Conservation (phyloP, 768 basidiomycete genomes). For the Lactarius sp. region DNA sequence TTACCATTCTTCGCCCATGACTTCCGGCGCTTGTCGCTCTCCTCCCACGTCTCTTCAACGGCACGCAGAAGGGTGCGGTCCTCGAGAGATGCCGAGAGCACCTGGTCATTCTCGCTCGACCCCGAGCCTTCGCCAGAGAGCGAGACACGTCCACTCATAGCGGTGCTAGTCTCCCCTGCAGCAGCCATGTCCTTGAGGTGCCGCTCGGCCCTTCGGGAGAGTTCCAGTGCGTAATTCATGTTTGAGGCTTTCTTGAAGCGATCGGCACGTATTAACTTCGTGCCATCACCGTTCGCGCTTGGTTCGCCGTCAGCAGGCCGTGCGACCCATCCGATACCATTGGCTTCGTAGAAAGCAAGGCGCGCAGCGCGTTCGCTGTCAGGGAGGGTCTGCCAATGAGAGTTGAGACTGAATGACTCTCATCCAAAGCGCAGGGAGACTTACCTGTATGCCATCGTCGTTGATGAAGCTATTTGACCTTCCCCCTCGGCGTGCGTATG, state of each 20-base stretch:
- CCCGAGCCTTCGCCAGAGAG: slow-evolving; percentile 27
- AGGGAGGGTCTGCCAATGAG: slow-evolving; percentile 33
- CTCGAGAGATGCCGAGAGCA: slow-evolving; percentile 39
- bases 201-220: slow-evolving; percentile 35
- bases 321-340: slow-evolving; percentile 56
- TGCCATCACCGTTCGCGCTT: slow-evolving; percentile 34
- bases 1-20: slow-evolving; percentile 37
- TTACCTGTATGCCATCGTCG: slow-evolving; percentile 55
- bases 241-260: slow-evolving; percentile 48
- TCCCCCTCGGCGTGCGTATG: slow-evolving; percentile 62
- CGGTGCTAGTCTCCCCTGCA: background rate
- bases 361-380: slow-evolving; percentile 44
- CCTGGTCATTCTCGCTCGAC: slow-evolving; percentile 26
- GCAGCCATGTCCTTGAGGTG: slow-evolving; percentile 32
- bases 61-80: slow-evolving; percentile 47
- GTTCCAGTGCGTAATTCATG: slow-evolving; percentile 42
- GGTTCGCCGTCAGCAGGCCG: slow-evolving; percentile 46
- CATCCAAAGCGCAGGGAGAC: background rate
- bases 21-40: slow-evolving; percentile 30
- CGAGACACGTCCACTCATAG: slow-evolving; percentile 28
- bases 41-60: slow-evolving; percentile 47
- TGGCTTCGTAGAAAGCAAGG: slow-evolving; percentile 49
- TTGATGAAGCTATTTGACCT: slow-evolving; percentile 54
- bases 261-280: slow-evolving; percentile 43
- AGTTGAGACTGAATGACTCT: background rate